These are phyloP conservation scores for Diutina rugosa DNA, from an alignment of 1,139 yeast genomes.

Conservation along the genomic window DNA sequence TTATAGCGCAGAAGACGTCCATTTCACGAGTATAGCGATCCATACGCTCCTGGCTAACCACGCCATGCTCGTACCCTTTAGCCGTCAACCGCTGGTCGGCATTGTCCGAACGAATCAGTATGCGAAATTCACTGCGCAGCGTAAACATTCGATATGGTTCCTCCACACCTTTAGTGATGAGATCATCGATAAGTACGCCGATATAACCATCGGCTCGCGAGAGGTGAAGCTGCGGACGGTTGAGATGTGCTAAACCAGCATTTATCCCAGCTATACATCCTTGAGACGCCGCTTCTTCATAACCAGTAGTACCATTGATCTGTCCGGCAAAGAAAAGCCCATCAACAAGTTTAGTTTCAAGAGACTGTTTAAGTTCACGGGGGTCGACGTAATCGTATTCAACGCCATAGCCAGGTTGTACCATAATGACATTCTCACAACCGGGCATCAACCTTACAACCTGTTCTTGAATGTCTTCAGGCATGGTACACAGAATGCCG, in stretches of 20 bases:
- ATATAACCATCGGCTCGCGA: constrained; percentile 77
- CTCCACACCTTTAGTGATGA: constrained; percentile 89
- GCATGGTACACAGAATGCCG: constrained; percentile 95
- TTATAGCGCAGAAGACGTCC: constrained; percentile 29
- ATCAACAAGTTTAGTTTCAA: constrained; percentile 69
- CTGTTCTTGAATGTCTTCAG: constrained; percentile 74
- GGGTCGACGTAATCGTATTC: constrained; percentile 97
- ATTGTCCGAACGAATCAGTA: constrained; percentile 84
- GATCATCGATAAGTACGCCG: constrained; percentile 88
- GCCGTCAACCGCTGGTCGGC: constrained; percentile 79
- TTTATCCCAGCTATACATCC: constrained; percentile 94
- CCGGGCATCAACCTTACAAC: constrained; percentile 78
- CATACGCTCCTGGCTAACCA: constrained; percentile 53
- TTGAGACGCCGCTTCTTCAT: constrained; percentile 97
- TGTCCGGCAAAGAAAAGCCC: constrained; percentile 93
- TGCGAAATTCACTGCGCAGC: constrained; percentile 85
- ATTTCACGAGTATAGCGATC: constrained; percentile 31
- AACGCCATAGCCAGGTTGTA: constrained; percentile 96
- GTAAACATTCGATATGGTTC: constrained; percentile 99
- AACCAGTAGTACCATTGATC: constrained; percentile 97
- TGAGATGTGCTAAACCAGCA: constrained; percentile 48
- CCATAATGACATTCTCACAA: constrained; percentile 72
- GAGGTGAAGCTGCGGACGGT: constrained; percentile 37
- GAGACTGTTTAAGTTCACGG: constrained; percentile 60
- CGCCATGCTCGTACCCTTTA: constrained; percentile 54